A percentile compares a stretch with the other conserved stretches of the same genome.
Conservation (phyloP, 1,139 yeast genomes). For the Hemisphaericaspora subhashii region DNA sequence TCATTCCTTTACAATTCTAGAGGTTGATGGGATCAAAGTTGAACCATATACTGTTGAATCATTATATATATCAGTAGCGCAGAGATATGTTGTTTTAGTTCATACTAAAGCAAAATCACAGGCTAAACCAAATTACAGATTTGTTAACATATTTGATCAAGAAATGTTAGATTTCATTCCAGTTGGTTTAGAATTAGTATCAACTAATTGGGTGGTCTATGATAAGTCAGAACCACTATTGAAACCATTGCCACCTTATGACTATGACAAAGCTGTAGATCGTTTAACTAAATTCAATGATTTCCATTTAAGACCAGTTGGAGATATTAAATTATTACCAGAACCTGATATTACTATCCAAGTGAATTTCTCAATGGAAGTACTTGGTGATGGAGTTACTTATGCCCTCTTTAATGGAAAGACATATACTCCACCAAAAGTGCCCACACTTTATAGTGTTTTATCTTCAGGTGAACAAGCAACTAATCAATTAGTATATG, state of each 20-base stretch:
- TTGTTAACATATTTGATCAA: constrained; percentile 62
- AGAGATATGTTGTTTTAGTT: constrained; percentile 64
- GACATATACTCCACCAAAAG: constrained; percentile 63
- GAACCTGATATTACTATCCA: constrained; percentile 63
- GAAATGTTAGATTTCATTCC: constrained; percentile 68
- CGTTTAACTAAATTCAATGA: constrained; percentile 51
- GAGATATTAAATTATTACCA: constrained; percentile 43
- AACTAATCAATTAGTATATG: constrained; percentile 53
- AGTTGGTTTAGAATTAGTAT: constrained; percentile 49
- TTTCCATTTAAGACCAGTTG: constrained; percentile 51
- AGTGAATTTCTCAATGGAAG: constrained; percentile 63
- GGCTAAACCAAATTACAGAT: constrained; percentile 54
- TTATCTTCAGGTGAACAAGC: constrained; percentile 51
- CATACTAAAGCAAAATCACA: constrained; percentile 50
- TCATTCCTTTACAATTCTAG: constrained; percentile 66
- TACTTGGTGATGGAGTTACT: constrained; percentile 68
- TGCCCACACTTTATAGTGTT: constrained; percentile 64
- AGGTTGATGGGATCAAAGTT: constrained; percentile 70
- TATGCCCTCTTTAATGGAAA: constrained; percentile 75
- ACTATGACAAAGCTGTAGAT: constrained; percentile 18
- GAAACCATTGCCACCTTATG: too few relatives aligned
- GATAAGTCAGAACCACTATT: constrained; percentile 31
- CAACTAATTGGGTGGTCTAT: constrained; percentile 57
- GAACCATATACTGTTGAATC: constrained; percentile 57
- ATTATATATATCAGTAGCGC: constrained; percentile 68